Evolutionary conservation across 2,329 filamentous ascomycete species (phyloP).

Genomic region (Beauveria asiatica): DNA sequence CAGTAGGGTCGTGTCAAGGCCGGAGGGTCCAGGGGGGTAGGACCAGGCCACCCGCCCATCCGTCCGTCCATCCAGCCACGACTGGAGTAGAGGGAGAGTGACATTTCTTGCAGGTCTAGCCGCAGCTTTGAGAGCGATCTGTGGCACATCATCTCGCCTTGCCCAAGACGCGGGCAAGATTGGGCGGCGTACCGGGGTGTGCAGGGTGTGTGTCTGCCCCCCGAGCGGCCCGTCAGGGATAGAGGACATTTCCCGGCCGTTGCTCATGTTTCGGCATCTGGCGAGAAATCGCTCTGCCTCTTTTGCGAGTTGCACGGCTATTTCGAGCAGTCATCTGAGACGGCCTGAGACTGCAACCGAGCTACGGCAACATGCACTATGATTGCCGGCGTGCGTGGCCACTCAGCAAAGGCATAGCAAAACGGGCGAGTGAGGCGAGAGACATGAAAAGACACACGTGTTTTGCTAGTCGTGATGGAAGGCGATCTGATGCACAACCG

Average conservation of each 20-base stretch:
- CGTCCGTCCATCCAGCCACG: background rate
- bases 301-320: conserved; percentile 7
- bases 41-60: background rate
- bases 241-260: background rate
- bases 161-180: conserved; percentile 10
- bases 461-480: background rate
- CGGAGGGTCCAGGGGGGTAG: background rate
- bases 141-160: conserved; percentile 32
- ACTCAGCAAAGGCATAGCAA: background rate
- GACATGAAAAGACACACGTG: background rate
- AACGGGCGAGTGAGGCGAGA: background rate
- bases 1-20: background rate
- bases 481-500: background rate
- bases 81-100: background rate
- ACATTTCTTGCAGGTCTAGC: conserved; percentile 5
- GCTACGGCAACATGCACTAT: background rate
- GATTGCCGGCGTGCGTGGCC: background rate
- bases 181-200: conserved; percentile 10
- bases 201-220: background rate
- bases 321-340: conserved; percentile 18
- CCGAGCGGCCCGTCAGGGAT: background rate
- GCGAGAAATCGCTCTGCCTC: background rate
- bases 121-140: conserved; percentile 22
- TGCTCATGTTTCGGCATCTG: background rate
- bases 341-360: conserved; percentile 15